Evolutionary conservation across 2,329 filamentous ascomycete species (phyloP), one percentile per base, ranked within the genome.

Genomic region (Triangularia setosa): DNA sequence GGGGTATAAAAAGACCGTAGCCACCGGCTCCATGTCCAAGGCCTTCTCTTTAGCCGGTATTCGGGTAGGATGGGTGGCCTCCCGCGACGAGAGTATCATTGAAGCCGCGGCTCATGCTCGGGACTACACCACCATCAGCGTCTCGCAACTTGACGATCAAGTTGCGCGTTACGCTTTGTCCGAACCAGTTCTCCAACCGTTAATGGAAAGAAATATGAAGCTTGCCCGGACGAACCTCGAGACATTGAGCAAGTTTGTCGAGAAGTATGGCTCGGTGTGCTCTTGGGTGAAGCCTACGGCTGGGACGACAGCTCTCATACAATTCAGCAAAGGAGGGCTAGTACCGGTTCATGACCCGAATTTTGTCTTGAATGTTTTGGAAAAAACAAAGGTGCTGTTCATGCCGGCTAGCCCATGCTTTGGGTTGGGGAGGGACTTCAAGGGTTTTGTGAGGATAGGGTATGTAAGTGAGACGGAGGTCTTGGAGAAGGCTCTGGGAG

Each of bases 111-210:
- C 88, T 11, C 76, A 79, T 14, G 87, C 88, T 1, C 82, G 92
- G 48, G 89, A 95, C 75, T 96, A 95, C 79, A 96, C 91, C 3
- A 93, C 90, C 25, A 96, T 96, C 71, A 90, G 89, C 44, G 91
- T 96, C 0, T 91, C 90, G n/a, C 87, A 89, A 72, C 79, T 97
- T 6, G 92, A 96, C 74, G 91, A 96, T 73, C 84, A 85, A 58
- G 81, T 96, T 11, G 93, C 92, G 1, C 84, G 85, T 27, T 94
- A 88, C 72, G 92, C 93, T 0, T 79, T 97, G 7, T 84, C 85
- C 5, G 68, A 72, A 4, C 68, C 73, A 1, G 80, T 85, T 2
- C 74, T 75, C 27, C 73, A 73, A 0, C 66, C 69, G 11, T 65
- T 77, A 61, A 61, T 75, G 56, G 54, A 60, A 53, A 80, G 87